Base-by-base conservation (phyloP, 2,329 filamentous ascomycete genomes). In the Teratosphaeria nubilosa region DNA sequence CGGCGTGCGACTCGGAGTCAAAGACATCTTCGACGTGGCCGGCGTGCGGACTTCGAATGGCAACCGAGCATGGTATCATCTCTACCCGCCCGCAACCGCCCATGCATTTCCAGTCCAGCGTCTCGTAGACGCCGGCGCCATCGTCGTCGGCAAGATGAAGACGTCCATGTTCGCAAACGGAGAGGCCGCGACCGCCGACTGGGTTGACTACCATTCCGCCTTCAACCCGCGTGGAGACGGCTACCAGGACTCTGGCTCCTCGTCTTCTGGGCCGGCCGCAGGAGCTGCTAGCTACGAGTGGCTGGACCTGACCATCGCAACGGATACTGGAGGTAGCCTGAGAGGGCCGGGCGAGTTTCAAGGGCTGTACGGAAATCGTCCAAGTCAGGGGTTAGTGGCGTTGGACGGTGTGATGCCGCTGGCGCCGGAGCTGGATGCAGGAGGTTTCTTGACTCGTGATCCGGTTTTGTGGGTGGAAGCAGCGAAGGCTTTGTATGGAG, bases 111-210 rank as follows among this genome's bases (percentile, higher is more conserved):
- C 79, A 1, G 76, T 84, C 0, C 79, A 83, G 55, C 73, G 75
- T 1, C 69, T 89, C 0, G 75, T 87, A 3, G 78, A 84, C 56
- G 77, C 81, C 2, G 86, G 86, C 0, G 85, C 82, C 0, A 72
- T 77, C 16, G 68, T 77, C 20, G 71, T 78, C 0, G 76, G 76
- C 6, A 77, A 78, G 64, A 76, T 75, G 74, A 72, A 75, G 56
- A 76, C 75, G 0, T 73, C 70, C 14, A 75, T 77, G 48, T 77
- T 78, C 55, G 75, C 76, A 0, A 77, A 77, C 24, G 75, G 75
- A 2, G 75, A 75, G 52, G 66, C 64, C 1, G 76, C 80, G 0
- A 82, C 80, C 0, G 77, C 75, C 0, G 80, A 84, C 56, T 80
- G 76, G 76, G 60, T 77, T 1, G 74, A 77, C 56, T 76, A 77